Evolutionary conservation across 1,139 yeast species (phyloP), one percentile per base, ranked within the genome.

Genomic region (Debaryomycetaceae sp.): DNA sequence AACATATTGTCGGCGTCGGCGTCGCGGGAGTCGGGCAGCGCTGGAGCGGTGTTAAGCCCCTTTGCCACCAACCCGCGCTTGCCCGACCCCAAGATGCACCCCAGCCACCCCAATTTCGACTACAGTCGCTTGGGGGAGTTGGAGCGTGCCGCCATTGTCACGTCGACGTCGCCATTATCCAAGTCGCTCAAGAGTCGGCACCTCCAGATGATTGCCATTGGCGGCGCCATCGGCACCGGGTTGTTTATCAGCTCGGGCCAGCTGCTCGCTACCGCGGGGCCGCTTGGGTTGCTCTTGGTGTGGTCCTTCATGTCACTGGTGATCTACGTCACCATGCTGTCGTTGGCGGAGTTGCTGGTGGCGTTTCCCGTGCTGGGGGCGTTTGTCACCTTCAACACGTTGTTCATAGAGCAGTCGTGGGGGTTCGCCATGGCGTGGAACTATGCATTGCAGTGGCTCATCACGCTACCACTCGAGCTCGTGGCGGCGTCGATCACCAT

Each of bases 341-440:
- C 61, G 5, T 49, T 61, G 34, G 57, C 64, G 3, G 68, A 62
- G 41, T 47, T 62, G 42, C 64, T 66, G 4, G 58, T 59, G 4
- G 60, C 65, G 4, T 61, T 58, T 43, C 67, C 69, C 3, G 58
- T 62, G 12, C 48, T 60, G 17, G 68, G 69, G 12, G 63, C 66
- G 3, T 62, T 62, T 38, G 58, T 57, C 19, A 61, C 66, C 8
- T 61, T 57, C 40, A 58, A 57, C 36, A 56, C 65, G 4, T 42
- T 61, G 19, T 61, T 62, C 34, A 41, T 61, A 19, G 65, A 61
- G 39, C 52, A 58, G 15, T 56, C 65, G 3, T 52, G 58, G 46
- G 64, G 65, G 27, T 62, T 61, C 42, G 65, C 67, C 23, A 58
- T 62, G 53, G 65, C 65, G 11, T 61, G 67, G 65, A 61, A 61